Evolutionary conservation across 352 stramenopile genomes (phyloP), one percentile per base, ranked within the genome.

Genomic region (Phytophthora europaea): DNA sequence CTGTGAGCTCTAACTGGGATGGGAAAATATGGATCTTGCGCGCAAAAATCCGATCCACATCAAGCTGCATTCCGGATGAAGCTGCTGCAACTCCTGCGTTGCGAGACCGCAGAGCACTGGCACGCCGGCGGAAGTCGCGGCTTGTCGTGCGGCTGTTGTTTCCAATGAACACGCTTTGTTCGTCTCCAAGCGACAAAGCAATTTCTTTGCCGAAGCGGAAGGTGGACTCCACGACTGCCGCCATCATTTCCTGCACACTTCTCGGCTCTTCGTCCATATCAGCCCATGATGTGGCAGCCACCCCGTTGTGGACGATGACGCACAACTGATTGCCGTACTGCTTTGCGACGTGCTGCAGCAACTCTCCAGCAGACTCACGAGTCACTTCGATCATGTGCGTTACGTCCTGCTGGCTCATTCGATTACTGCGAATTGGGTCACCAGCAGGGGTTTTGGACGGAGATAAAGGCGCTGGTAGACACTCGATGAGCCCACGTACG

Each of bases 41-140:
- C 6, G 87, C 85, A 52, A 96, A 94, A n/a, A 96, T 90, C n/a
- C 88, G 84, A 69, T 92, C 87, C 47, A 96, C 84, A 56, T 96
- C 83, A 31, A 94, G 68, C 28, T 91, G 84, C 84, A 94, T 94
- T 6, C 79, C 85, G 1, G 66, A 82, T 20, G 70, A 58, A 22
- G 68, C 76, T 16, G 64, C 48, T 15, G 65, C 33, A 22, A 78
- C 81, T 26, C 67, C 76, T 22, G 73, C 82, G 12, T 82, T 84
- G 40, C 87, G 81, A 36, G 87, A 93, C n/a, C 79, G 76, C 16
- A 93, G 51, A 13, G 66, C 78, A 61, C 83, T 88, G 10, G 84
- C 79, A 28, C 82, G 85, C 28, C 87, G 83, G 8, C 88, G 83
- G 47, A 93, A 90, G 34, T 95, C 89, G 4, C 83, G 82, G 57